phyloP scores from a whole-genome alignment of 352 stramenopile genomes.

The Globisporangium sylvaticum region DNA sequence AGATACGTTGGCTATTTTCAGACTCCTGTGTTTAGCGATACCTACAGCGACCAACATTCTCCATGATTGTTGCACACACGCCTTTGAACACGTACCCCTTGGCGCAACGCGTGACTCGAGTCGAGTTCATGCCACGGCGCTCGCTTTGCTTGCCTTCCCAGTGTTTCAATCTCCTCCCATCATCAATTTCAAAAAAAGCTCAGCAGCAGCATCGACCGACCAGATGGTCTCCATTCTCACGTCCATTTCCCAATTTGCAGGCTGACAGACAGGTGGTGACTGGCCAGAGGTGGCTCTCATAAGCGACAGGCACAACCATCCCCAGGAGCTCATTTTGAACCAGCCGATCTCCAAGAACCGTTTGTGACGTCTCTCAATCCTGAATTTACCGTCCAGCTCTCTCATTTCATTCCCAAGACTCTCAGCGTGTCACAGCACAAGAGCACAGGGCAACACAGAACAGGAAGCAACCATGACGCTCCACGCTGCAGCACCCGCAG shows the following conservation, averaged over 20 bases:
- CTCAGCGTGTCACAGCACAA: too few species aligned
- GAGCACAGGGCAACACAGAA: not conserved
- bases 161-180: constrained; percentile 1
- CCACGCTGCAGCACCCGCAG: not conserved
- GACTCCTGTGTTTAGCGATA: not conserved
- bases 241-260: not conserved
- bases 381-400: not conserved
- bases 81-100: not conserved
- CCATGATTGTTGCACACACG: not conserved
- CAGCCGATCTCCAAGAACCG: not conserved
- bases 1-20: not conserved
- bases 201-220: not conserved
- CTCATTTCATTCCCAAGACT: too few species aligned
- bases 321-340: not conserved
- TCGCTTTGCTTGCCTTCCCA: not conserved
- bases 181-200: constrained; percentile 3
- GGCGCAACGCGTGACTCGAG: not conserved
- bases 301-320: not conserved
- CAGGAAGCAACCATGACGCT: not conserved
- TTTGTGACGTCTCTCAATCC: not conserved
- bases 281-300: not conserved
- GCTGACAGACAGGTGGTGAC: not conserved
- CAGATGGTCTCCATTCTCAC: not conserved
- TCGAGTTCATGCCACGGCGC: not conserved
- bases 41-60: not conserved